phyloP scores from a whole-genome alignment of 2,329 filamentous ascomycete genomes.

The Diaporthe amygdali region DNA sequence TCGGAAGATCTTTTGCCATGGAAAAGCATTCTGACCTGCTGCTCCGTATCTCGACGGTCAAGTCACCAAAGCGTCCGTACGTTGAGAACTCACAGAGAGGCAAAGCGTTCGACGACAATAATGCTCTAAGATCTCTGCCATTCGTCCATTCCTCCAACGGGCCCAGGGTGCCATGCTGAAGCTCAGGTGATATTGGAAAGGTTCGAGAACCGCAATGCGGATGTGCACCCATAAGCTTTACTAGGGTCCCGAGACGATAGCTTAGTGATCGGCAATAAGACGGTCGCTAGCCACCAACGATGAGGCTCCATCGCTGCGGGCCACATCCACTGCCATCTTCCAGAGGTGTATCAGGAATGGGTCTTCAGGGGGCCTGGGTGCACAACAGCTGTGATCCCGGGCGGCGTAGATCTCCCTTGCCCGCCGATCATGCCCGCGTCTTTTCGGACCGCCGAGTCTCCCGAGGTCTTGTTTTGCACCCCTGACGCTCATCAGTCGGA shows the following conservation, averaged over 20 bases:
- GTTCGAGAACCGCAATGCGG: not conserved
- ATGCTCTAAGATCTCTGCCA: not conserved
- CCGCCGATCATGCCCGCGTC: not conserved
- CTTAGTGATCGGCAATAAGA: conserved; percentile 1
- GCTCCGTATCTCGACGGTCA: not conserved
- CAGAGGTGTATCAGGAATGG: not conserved
- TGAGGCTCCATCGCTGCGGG: conserved; percentile 10
- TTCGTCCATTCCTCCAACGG: not conserved
- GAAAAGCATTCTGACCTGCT: not conserved
- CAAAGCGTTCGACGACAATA: not conserved
- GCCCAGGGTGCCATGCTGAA: not conserved
- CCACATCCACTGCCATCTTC: conserved; percentile 6
- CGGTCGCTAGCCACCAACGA: not conserved
- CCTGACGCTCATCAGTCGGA: not conserved
- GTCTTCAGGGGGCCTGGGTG: not conserved
- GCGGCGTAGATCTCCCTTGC: conserved; percentile 1
- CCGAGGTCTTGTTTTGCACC: conserved; percentile 1
- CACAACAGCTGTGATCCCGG: not conserved
- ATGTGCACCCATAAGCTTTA: not conserved
- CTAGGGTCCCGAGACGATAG: conserved; percentile 1
- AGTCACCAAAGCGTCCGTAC: not conserved
- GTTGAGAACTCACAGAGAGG: too few relatives aligned
- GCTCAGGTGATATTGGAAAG: not conserved
- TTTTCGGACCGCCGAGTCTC: conserved; percentile 6
- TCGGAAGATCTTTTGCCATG: too few relatives aligned